Conservation (phyloP, 306 rosid species). For the Cotoneaster glaucophyllus region DNA sequence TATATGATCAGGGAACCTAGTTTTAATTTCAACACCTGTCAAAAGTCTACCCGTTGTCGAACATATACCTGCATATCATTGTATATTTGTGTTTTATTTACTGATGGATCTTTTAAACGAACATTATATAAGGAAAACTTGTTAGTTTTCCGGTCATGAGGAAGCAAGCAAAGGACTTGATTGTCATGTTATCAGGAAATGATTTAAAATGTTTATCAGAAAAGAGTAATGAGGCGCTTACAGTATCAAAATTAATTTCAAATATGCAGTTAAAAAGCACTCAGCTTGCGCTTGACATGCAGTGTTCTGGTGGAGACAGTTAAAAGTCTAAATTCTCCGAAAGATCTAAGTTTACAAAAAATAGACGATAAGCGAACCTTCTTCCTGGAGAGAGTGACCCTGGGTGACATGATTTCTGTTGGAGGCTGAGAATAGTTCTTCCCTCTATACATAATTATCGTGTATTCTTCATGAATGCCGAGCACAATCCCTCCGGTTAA, state of each 20-base stretch:
- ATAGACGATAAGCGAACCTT: slow-evolving; percentile 42
- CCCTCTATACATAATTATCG: slow-evolving; percentile 92
- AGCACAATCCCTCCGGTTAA: slow-evolving; percentile 86
- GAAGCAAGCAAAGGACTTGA: neutral
- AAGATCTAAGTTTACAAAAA: neutral
- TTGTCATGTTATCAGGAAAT: neutral
- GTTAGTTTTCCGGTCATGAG: neutral
- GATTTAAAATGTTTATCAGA: neutral
- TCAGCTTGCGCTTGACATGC: neutral
- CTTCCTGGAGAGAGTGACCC: slow-evolving; percentile 80
- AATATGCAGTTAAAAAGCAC: neutral
- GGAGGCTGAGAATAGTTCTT: slow-evolving; percentile 97
- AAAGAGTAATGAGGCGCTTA: neutral
- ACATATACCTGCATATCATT: neutral
- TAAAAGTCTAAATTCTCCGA: slow-evolving; percentile 6
- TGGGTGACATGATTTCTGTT: slow-evolving; percentile 95
- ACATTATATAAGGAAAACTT: neutral
- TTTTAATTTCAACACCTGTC: neutral
- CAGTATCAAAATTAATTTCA: neutral
- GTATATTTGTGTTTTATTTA: neutral
- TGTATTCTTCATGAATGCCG: slow-evolving; percentile 75
- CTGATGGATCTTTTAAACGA: neutral
- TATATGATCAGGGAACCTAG: neutral
- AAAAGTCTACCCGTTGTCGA: neutral
- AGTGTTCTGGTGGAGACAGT: neutral